Conservation (phyloP, 2,329 filamentous ascomycete species). For the Hortaea sp. region DNA sequence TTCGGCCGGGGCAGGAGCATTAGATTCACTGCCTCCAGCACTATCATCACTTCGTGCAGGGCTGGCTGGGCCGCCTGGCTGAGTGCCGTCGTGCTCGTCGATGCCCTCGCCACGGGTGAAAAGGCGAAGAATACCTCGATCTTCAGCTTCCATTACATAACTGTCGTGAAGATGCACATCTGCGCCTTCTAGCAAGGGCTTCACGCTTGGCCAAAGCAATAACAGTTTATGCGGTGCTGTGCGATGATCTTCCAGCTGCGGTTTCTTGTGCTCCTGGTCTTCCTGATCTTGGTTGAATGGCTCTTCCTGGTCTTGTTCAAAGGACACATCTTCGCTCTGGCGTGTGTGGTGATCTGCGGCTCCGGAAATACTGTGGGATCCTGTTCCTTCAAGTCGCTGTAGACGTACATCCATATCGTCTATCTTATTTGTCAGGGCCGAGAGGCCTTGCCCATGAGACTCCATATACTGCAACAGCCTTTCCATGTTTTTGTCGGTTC, state of each 20-base stretch:
- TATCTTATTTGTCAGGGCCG: constrained; percentile 14
- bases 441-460: constrained; percentile 22
- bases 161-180: constrained; percentile 19
- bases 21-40: constrained; percentile 15
- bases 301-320: constrained; percentile 1
- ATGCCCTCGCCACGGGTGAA: constrained; percentile 30
- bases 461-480: constrained; percentile 38
- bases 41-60: constrained; percentile 31
- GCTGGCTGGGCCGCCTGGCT: constrained; percentile 26
- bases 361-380: not conserved
- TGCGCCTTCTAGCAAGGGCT: constrained; percentile 23
- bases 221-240: constrained; percentile 80
- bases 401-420: constrained; percentile 18
- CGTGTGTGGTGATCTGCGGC: not conserved
- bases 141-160: constrained; percentile 29
- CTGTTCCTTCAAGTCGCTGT: constrained; percentile 14
- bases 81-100: constrained; percentile 26
- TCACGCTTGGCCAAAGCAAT: constrained; percentile 46
- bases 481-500: constrained; percentile 40
- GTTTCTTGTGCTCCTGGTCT: constrained; percentile 14
- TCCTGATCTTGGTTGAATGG: not conserved
- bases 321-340: not conserved
- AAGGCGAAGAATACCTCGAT: constrained; percentile 25
- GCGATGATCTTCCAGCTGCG: constrained; percentile 76
- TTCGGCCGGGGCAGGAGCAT: constrained; percentile 34